Conservation (phyloP, 805 yeast species). For the Saturnispora silvae region DNA sequence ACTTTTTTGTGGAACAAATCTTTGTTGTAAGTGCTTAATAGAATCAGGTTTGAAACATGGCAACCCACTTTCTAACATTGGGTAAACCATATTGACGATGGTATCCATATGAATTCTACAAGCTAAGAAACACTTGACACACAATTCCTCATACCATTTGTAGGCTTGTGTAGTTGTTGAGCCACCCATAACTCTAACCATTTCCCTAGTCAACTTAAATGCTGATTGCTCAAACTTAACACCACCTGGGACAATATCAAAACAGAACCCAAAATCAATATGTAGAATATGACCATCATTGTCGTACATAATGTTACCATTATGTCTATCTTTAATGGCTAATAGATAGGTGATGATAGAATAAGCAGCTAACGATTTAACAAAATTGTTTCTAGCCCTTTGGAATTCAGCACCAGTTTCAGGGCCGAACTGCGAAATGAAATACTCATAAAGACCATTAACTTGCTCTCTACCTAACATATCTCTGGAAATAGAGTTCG, state of each 20-base stretch:
- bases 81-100: conserved; percentile 73
- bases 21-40: conserved; percentile 58
- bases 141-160: conserved; percentile 88
- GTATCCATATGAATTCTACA: conserved; percentile 82
- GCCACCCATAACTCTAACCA: conserved; percentile 97
- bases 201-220: conserved; percentile 89
- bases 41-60: conserved; percentile 93
- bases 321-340: conserved; percentile 95
- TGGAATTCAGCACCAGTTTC: conserved; percentile 85
- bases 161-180: conserved; percentile 73
- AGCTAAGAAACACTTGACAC: conserved; percentile 84
- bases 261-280: conserved; percentile 96
- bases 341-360: conserved; percentile 82
- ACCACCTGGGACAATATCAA: conserved; percentile 98
- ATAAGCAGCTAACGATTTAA: conserved; percentile 90
- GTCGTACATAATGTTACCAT: conserved; percentile 96
- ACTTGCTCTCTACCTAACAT: conserved; percentile 99
- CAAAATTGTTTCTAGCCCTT: conserved; percentile 82
- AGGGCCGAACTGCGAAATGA: conserved; percentile 87
- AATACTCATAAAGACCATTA: conserved; percentile 90
- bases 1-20: conserved; percentile 73
- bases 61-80: conserved; percentile 91
- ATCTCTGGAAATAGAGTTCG: conserved; percentile 90
- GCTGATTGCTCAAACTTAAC: conserved; percentile 98
- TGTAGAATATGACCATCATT: conserved; percentile 90